These are phyloP conservation scores for Phtheirospermum japonicum DNA, from an alignment of 257 asterid genomes.

Conservation along the genomic window DNA sequence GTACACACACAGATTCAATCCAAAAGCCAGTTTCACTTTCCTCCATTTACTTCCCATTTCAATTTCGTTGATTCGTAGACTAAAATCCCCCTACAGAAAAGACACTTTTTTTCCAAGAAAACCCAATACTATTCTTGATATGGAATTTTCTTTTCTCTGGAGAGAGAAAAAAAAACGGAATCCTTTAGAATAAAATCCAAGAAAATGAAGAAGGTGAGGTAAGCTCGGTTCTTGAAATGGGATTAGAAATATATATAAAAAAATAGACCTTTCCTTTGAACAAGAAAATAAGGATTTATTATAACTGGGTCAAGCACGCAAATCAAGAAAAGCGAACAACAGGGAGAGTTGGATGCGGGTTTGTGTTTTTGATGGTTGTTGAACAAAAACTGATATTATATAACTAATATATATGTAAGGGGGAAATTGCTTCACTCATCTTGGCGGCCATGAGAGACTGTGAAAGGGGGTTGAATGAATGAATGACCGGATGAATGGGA, in stretches of 20 bases:
- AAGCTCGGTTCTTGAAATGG: constrained; percentile 25
- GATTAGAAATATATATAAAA: not conserved
- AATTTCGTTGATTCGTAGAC: not conserved
- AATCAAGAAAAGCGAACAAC: too few species aligned
- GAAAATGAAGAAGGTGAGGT: constrained; percentile 22
- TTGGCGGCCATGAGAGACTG: constrained; percentile 51
- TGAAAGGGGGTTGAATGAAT: constrained; percentile 32
- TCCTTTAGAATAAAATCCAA: constrained; percentile 12
- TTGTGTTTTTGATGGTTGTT: too few species aligned
- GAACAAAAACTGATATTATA: constrained; percentile 20
- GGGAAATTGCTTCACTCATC: constrained; percentile 43
- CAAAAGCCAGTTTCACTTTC: constrained; percentile 82
- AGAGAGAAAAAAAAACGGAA: constrained; percentile 19
- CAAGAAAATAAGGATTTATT: not conserved
- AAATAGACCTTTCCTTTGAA: constrained; percentile 12
- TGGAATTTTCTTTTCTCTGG: not conserved
- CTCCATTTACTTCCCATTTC: constrained; percentile 92
- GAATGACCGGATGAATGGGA: constrained; percentile 30
- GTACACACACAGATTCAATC: constrained; percentile 70
- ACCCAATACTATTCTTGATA: too few species aligned
- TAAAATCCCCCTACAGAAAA: too few species aligned
- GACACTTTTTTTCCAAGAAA: too few species aligned
- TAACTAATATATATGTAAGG: constrained; percentile 11
- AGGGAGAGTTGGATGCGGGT: constrained; percentile 21
- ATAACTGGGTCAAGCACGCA: constrained; percentile 33